phyloP scores from a whole-genome alignment of 306 rosid species.

The Cajanus cajan region DNA sequence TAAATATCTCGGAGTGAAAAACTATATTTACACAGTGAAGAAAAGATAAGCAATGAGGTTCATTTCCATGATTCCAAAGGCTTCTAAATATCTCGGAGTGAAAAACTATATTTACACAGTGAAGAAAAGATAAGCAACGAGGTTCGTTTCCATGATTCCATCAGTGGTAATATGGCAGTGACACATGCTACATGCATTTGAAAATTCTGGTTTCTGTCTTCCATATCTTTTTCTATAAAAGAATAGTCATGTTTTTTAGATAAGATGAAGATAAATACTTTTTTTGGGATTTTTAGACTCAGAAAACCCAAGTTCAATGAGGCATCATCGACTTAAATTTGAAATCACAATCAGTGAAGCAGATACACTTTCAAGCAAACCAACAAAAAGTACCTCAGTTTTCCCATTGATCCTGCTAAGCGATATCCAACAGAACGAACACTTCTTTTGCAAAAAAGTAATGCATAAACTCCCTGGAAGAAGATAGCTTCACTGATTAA shows the following conservation, averaged over 20 bases:
- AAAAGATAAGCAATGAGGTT: slow-evolving; percentile 14
- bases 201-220: slow-evolving; percentile 12
- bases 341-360: slow-evolving; percentile 23
- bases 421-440: slow-evolving; percentile 97
- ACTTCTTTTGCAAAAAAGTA: slow-evolving; percentile 84
- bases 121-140: neutral
- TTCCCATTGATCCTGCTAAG: slow-evolving; percentile 87
- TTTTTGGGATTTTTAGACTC: neutral
- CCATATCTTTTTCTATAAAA: neutral
- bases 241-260: neutral
- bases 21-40: neutral
- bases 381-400: slow-evolving; percentile 59
- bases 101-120: slow-evolving; percentile 18
- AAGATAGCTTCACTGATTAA: slow-evolving; percentile 29
- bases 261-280: slow-evolving; percentile 8
- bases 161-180: neutral
- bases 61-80: slow-evolving; percentile 18
- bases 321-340: slow-evolving; percentile 19
- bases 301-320: slow-evolving; percentile 7
- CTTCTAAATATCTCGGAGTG: slow-evolving; percentile 4
- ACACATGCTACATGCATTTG: slow-evolving; percentile 19
- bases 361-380: slow-evolving; percentile 17
- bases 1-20: slow-evolving; percentile 15
- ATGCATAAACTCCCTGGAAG: slow-evolving; percentile 86
- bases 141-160: slow-evolving; percentile 18